phyloP scores from a whole-genome alignment of 1,284 basidiomycete genomes.

The Sphagnurus paluster region DNA sequence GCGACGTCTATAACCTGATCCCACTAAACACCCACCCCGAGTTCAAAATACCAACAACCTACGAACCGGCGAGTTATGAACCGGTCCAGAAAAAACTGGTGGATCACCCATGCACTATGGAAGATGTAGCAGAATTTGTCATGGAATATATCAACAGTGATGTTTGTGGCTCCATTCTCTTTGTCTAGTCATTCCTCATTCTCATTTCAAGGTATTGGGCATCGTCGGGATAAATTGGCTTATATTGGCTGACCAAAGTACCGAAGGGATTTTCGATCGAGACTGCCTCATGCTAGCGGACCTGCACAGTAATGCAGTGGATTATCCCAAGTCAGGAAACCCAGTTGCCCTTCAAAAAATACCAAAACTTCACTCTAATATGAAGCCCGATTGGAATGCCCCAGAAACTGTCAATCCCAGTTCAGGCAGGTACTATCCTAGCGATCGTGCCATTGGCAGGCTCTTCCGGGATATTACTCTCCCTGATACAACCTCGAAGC shows the following conservation, averaged over 20 bases:
- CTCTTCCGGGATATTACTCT: constrained; percentile 59
- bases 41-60: constrained; percentile 32
- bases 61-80: constrained; percentile 51
- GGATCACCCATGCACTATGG: constrained; percentile 57
- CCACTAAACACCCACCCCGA: constrained; percentile 38
- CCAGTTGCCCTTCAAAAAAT: constrained; percentile 50
- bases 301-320: constrained; percentile 70
- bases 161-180: constrained; percentile 29
- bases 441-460: constrained; percentile 51
- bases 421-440: constrained; percentile 46
- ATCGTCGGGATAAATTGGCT: constrained; percentile 64
- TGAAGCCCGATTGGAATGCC: constrained; percentile 64
- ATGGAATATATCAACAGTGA: constrained; percentile 71
- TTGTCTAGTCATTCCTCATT: constrained; percentile 1
- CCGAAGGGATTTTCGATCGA: constrained; percentile 51
- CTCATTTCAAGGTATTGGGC: constrained; percentile 48
- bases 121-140: constrained; percentile 73
- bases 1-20: constrained; percentile 59
- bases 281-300: constrained; percentile 64
- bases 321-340: constrained; percentile 66
- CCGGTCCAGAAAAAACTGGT: constrained; percentile 49
- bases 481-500: constrained; percentile 30
- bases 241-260: constrained; percentile 67
- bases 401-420: constrained; percentile 50
- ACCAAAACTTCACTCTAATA: constrained; percentile 40